Evolutionary conservation across 2,329 filamentous ascomycete genomes (phyloP).

Genomic region (Penicillium hordei): DNA sequence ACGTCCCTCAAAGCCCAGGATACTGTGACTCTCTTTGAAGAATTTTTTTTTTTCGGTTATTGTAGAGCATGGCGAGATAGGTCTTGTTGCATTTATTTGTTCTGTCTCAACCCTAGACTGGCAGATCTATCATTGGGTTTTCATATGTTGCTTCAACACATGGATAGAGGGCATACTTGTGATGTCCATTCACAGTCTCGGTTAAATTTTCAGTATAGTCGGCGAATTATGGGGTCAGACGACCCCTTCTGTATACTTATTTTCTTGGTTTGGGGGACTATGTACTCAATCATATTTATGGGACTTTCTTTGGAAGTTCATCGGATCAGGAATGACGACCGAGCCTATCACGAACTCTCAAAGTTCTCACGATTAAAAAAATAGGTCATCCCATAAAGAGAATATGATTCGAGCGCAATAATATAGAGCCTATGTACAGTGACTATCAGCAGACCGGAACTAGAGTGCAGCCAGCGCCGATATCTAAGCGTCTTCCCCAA

Average conservation of each 20-base stretch:
- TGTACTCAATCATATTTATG: background rate
- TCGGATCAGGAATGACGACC: background rate
- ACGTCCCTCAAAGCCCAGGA: slow-evolving; percentile 54
- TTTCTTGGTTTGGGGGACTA: background rate
- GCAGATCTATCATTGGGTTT: slow-evolving; percentile 17
- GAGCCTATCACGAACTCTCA: background rate
- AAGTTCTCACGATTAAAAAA: background rate
- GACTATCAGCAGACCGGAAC: slow-evolving; percentile 8
- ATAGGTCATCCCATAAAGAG: background rate
- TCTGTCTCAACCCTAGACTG: slow-evolving; percentile 14
- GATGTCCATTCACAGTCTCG: slow-evolving; percentile 6
- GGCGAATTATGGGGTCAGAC: slow-evolving; percentile 3
- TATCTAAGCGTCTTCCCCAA: slow-evolving; percentile 9
- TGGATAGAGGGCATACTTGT: slow-evolving; percentile 8
- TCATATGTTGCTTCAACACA: slow-evolving; percentile 10
- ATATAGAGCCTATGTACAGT: slow-evolving; percentile 25
- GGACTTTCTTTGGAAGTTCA: background rate
- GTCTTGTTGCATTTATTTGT: slow-evolving; percentile 5
- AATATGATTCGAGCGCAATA: slow-evolving; percentile 17
- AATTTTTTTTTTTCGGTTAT: slow-evolving; percentile 7
- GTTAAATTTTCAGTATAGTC: slow-evolving; percentile 11
- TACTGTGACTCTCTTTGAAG: slow-evolving; percentile 57
- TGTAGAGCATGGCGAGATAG: slow-evolving; percentile 6
- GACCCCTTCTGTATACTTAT: slow-evolving; percentile 19
- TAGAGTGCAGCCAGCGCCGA: background rate